Base-by-base conservation (phyloP, 495 filamentous ascomycete species). In the Penicillium coffeae region DNA sequence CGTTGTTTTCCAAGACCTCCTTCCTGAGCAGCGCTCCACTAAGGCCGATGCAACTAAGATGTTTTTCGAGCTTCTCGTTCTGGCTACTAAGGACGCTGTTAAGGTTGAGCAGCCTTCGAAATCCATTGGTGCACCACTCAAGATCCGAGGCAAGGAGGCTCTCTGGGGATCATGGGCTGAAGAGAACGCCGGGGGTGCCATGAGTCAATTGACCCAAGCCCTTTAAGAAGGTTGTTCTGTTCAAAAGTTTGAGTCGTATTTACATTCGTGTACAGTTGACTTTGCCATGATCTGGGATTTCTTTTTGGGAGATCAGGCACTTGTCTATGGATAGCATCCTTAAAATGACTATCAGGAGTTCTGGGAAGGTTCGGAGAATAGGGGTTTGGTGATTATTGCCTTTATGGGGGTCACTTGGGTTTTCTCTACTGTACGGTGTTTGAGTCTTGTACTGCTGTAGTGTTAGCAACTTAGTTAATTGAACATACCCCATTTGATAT, bases 151-250 rank as follows among this genome's bases (percentile, higher is more conserved):
- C 48, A 96, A 96, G 78, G 81, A 89, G 54, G 90, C 86, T 15
- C 78, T 98, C 20, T 98, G 93, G 92, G 93, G 92, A 21, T 80
- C 83, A 18, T 97, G 94, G 93, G 94, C 93, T 2, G 93, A 96
- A 72, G 82, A 83, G 46, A 85, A 85, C 58, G 86, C 87, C 41
- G 84, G 71, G 36, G 79, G 75, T 30, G 69, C 79, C 38, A 70
- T 70, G 38, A 61, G 52, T 51, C 67, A 72, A 41, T 36, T 64
- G 38, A 53, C 54, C 35, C 62, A 68, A 50, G 55, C 55, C 42
- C 56, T 49, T 54, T 62, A 59, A n/a, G 60, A 66, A 3, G 8
- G 18, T 16, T 44, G 25, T 33, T 32, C 18, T 40, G 22, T 19
- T 36, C 7, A 51, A 56, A 55, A 44, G 21, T 52, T 19, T 38